Conservation (phyloP, 2,329 filamentous ascomycete species). For the Fusarium xyrophilum region DNA sequence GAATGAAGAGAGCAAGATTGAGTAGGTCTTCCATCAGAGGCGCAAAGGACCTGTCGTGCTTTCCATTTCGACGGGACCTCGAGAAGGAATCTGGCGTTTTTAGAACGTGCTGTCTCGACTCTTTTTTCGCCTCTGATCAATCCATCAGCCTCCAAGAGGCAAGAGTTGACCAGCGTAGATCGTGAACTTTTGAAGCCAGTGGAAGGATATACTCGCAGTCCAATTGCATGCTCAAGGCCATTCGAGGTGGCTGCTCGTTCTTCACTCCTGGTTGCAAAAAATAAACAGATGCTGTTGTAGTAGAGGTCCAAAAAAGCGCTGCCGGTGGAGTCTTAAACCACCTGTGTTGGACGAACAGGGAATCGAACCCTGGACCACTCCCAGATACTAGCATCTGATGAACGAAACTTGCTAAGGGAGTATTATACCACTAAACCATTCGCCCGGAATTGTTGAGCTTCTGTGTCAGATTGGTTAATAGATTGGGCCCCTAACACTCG, state of each 20-base stretch:
- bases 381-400: slow-evolving; percentile 1
- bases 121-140: background rate
- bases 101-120: background rate
- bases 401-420: slow-evolving; percentile 13
- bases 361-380: slow-evolving; percentile 18
- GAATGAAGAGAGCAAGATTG: fast-evolving
- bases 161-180: background rate
- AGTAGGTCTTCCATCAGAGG: fast-evolving
- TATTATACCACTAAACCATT: slow-evolving; percentile 20
- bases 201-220: background rate
- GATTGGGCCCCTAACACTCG: fast-evolving
- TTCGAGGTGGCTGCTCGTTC: too few relatives aligned
- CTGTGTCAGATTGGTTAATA: fast-evolving
- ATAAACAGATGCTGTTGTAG: background rate
- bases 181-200: background rate
- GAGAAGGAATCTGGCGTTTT: too few relatives aligned
- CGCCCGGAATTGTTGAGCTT: background rate
- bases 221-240: fast-evolving
- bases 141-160: background rate
- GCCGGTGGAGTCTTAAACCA: background rate
- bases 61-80: fast-evolving
- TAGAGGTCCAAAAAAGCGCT: too few relatives aligned
- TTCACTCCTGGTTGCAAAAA: background rate
- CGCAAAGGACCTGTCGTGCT: fast-evolving
- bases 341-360: slow-evolving; percentile 7